phyloP scores from a whole-genome alignment of 768 basidiomycete genomes.

The Tricholoma bakamatsutake region DNA sequence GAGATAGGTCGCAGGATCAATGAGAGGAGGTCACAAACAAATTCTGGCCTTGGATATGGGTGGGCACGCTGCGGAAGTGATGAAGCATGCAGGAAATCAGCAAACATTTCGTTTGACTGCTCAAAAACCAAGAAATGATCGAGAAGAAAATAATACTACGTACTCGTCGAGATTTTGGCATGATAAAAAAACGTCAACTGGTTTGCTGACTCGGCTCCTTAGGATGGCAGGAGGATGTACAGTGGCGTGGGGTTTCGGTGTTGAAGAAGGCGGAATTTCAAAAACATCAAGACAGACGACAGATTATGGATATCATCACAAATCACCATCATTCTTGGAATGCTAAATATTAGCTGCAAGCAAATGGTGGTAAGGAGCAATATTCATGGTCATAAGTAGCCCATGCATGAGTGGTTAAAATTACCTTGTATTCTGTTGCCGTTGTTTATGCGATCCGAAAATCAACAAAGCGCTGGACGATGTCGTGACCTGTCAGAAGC shows the following conservation, averaged over 20 bases:
- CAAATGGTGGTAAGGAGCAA: not conserved
- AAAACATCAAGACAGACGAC: not conserved
- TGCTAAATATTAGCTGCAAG: not conserved
- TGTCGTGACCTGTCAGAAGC: not conserved
- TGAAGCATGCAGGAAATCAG: not conserved
- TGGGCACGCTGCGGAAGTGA: not conserved
- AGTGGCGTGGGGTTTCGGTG: not conserved
- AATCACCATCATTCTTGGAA: not conserved
- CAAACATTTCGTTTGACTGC: not conserved
- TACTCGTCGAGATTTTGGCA: not conserved
- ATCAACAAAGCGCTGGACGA: not conserved
- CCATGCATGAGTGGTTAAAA: not conserved
- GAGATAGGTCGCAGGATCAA: not conserved
- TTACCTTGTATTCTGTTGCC: not conserved
- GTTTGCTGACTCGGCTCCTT: not conserved
- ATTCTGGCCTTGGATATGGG: not conserved
- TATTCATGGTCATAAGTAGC: not conserved
- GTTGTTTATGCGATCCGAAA: not conserved
- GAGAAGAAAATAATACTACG: not conserved
- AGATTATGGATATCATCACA: not conserved
- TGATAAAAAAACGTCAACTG: not conserved
- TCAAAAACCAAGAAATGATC: not conserved
- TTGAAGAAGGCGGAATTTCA: not conserved
- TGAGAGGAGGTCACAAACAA: not conserved
- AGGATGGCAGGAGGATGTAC: not conserved